Base-by-base conservation (phyloP, 164 flowering plant genomes). In the Paratinospora sagittata region DNA sequence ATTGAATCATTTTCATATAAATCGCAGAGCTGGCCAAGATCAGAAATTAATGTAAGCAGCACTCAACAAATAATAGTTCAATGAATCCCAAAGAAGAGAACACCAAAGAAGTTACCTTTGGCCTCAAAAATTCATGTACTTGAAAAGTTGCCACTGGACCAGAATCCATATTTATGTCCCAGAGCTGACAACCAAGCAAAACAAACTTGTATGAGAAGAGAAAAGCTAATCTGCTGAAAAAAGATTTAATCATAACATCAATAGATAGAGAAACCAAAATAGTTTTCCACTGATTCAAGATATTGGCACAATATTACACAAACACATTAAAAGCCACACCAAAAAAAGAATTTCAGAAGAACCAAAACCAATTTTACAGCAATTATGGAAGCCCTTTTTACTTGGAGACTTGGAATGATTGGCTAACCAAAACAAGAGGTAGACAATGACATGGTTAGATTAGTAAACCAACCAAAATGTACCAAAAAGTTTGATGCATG, bases 141-240 rank as follows among this genome's bases (percentile, higher is more conserved):
- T 89, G 94, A 83, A 87, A 95, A 49, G 98, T 90, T 70, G 97
- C 69, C 69, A 95, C 97, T 62, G 98, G 98, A 75, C 97, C 97
- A 61, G 98, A 85, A 84, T 95, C 98, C 98, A 95, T 95, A 69
- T 92, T 95, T 75, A 95, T 87, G 77, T 95, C 98, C 98, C 98
- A 95, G 71, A 95, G 85, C 98, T 95, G 86, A 68, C 24, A 74
- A 73, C 39, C 55, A 80, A 47, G 66, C 47, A 63, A 80, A 71
- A 60, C 23, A 72, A 26, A 70, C 43, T 71, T 23, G 23, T 11
- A 62, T 66, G 7, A 70, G 66, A 36, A 66, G 30, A 33, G 41
- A 10, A 67, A 52, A 60, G 17, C 30, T 23, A 27, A 47, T 21
- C 23, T n/a, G 4, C 19, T n/a, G 12, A 27, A 65, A 30, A 66